Evolutionary conservation across 768 basidiomycete species (phyloP), one percentile per base, ranked within the genome.

Genomic region (Boletus rex-veris): DNA sequence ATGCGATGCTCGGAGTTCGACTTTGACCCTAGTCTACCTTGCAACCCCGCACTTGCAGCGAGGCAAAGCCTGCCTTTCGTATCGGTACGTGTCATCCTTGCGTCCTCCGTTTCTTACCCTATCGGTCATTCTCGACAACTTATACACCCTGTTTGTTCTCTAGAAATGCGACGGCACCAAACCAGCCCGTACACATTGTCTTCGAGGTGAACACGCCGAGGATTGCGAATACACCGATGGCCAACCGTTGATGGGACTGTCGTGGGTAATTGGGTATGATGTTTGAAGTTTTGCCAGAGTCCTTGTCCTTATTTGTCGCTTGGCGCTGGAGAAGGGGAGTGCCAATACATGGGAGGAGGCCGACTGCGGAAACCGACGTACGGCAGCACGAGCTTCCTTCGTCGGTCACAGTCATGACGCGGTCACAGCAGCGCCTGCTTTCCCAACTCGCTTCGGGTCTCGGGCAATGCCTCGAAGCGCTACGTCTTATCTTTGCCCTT

Each of bases 161-260:
- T 52, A 85, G 86, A 82, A 81, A 74, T 89, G 87, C 58, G 86
- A 89, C 60, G 84, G 85, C 16, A 66, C 64, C 4, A 80, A 81
- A 52, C 86, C 86, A 2, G 71, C 85, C 83, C 39, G n/a, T n/a
- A n/a, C n/a, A n/a, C n/a, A n/a, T n/a, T 89, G 87, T 71, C 66
- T 72, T 21, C 71, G 75, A 8, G 79, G 81, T 24, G 80, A 83
- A 36, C 80, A 84, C 53, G 76, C 76, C 26, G 85, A 85, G 49
- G 83, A 83, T 30, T 89, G 87, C 66, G 86, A 88, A 69, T 89
- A 87, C 66, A 75, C 81, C n/a, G n/a, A n/a, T n/a, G n/a, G n/a
- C n/a, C n/a, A n/a, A n/a, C n/a, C n/a, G n/a, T n/a, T n/a, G n/a
- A n/a, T n/a, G 19, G 78, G 10, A 73, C 6, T 26, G 26, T 26